Conservation (phyloP, 768 basidiomycete species). For the Leccinum fibrillosum region DNA sequence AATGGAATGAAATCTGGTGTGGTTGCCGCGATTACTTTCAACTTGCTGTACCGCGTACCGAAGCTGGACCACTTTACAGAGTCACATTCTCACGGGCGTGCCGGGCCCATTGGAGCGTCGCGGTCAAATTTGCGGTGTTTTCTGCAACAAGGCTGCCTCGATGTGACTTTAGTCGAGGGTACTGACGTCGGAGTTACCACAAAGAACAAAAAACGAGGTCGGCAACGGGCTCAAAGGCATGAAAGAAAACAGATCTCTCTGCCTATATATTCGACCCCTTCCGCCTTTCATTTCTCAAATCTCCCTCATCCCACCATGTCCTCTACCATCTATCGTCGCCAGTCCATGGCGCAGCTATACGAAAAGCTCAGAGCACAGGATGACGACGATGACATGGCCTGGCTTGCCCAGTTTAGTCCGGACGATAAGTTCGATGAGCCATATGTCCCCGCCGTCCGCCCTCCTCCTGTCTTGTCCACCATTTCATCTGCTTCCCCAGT, state of each 20-base stretch:
- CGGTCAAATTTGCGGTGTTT: slow-evolving; percentile 15
- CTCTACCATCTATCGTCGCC: slow-evolving; percentile 32
- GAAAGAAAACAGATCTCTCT: slow-evolving; percentile 33
- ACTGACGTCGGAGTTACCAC: slow-evolving; percentile 35
- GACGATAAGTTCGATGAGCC: slow-evolving; percentile 31
- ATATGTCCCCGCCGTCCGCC: slow-evolving; percentile 18
- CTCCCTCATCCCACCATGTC: slow-evolving; percentile 22
- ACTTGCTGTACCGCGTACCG: slow-evolving; percentile 6
- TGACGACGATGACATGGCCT: slow-evolving; percentile 34
- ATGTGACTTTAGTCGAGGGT: slow-evolving; percentile 35
- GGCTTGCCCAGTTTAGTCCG: slow-evolving; percentile 34
- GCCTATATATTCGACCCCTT: slow-evolving; percentile 28
- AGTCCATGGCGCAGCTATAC: slow-evolving; percentile 35
- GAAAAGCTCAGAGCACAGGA: slow-evolving; percentile 34
- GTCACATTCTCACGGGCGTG: slow-evolving; percentile 31
- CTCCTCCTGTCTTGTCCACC: slow-evolving; percentile 22
- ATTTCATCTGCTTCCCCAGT: slow-evolving; percentile 28
- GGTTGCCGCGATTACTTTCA: slow-evolving; percentile 2
- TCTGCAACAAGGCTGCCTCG: slow-evolving; percentile 35
- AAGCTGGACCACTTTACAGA: slow-evolving; percentile 18
- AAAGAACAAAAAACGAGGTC: slow-evolving; percentile 41
- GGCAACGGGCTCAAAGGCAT: slow-evolving; percentile 38
- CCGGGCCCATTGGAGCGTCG: slow-evolving; percentile 15
- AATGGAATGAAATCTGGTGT: slow-evolving; percentile 10
- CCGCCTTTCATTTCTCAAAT: slow-evolving; percentile 17